Conservation (phyloP, 169 alveolate genomes). For the Theileria sp. region DNA sequence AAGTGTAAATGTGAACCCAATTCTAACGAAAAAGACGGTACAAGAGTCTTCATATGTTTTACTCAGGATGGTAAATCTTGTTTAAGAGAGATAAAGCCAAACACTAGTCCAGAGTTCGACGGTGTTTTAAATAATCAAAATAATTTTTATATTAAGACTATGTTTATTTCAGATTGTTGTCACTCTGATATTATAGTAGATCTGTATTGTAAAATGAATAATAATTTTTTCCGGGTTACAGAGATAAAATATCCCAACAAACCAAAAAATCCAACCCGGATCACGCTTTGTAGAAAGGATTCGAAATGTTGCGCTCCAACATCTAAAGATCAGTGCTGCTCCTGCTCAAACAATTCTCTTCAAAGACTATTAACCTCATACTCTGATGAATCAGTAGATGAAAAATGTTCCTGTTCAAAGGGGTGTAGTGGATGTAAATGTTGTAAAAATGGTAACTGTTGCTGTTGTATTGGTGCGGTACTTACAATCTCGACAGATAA, state of each 20-base stretch:
- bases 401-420: too few species aligned
- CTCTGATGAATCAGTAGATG: not conserved
- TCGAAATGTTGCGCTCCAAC: not conserved
- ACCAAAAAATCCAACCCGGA: not conserved
- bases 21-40: too few species aligned
- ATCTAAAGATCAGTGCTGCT: not conserved
- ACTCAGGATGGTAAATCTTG: too few species aligned
- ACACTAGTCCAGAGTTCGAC: not conserved
- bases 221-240: conserved; percentile 12
- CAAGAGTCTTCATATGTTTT: not conserved
- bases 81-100: conserved; percentile 1
- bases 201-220: conserved; percentile 11
- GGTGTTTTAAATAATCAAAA: not conserved
- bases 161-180: conserved; percentile 9
- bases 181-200: conserved; percentile 16
- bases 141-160: not conserved
- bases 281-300: not conserved
- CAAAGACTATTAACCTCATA: too few species aligned
- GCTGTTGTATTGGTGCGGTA: not conserved
- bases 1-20: not conserved
- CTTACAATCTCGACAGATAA: not conserved
- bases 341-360: not conserved
- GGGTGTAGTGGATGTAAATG: not conserved
- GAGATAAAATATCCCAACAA: conserved; percentile 5
- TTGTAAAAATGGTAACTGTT: not conserved